Conservation (phyloP, 768 basidiomycete genomes). For the Leucosporidium yakuticum region DNA sequence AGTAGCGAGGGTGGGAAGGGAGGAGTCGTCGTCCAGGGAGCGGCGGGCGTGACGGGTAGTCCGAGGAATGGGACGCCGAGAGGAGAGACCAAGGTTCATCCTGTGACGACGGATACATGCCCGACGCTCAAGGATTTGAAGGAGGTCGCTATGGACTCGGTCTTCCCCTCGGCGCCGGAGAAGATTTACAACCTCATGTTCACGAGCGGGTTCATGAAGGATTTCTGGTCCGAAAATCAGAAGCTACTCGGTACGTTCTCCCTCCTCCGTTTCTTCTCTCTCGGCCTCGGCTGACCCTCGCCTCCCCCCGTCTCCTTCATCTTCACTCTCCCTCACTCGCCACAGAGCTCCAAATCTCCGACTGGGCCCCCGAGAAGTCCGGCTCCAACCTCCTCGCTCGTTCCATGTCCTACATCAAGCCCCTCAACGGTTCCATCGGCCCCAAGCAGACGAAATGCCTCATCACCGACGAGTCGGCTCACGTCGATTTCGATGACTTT, state of each 20-base stretch:
- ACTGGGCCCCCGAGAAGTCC: conserved; percentile 70
- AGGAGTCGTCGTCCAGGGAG: not conserved
- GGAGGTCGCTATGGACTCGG: conserved; percentile 56
- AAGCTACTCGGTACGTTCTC: conserved; percentile 67
- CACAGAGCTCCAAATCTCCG: conserved; percentile 87
- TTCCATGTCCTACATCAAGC: conserved; percentile 96
- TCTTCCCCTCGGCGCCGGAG: conserved; percentile 85
- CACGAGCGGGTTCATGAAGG: conserved; percentile 68
- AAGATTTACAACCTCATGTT: conserved; percentile 95
- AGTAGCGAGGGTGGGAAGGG: not conserved
- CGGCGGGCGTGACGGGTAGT: not conserved
- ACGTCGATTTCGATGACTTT: conserved; percentile 77
- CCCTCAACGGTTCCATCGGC: conserved; percentile 75
- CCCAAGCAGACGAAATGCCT: conserved; percentile 96
- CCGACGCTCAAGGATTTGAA: conserved; percentile 30
- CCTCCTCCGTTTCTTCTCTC: not conserved
- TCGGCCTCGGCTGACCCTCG: not conserved
- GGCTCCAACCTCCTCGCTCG: conserved; percentile 67
- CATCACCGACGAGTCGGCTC: conserved; percentile 73
- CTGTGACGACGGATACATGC: conserved; percentile 26
- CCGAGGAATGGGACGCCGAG: not conserved
- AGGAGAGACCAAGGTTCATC: conserved; percentile 12
- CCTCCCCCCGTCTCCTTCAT: not conserved
- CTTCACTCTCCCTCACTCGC: too few relatives aligned
- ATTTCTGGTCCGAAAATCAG: conserved; percentile 83